Base-by-base conservation (phyloP, 495 filamentous ascomycete genomes). In the Annulohypoxylon bovei region DNA sequence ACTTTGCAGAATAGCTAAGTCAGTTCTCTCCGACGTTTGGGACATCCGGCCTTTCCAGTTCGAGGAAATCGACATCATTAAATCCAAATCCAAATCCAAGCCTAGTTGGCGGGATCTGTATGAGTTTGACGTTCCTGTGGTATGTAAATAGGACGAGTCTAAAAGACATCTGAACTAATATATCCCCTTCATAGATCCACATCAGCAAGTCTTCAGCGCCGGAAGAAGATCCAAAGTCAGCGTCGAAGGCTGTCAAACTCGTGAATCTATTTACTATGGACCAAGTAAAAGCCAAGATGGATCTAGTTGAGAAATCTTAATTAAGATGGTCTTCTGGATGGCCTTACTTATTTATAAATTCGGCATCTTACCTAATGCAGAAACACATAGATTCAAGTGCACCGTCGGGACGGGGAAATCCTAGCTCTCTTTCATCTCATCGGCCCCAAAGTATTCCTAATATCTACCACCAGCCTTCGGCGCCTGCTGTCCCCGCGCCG, bases 41-140 rank as follows among this genome's bases (percentile, higher is more conserved):
- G 88, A 91, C 61, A 82, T 82, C 12, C 82, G 87, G 37, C 88
- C 87, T 0, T 95, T 97, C 77, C 87, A 85, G 39, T 97, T 92
- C 77, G 78, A 84, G n/a, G 92, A 97, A 76, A 82, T 92, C 46
- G 88, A 97, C 76, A 91, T 97, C 18, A 89, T 93, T 86, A 82
- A 83, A 30, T 82, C 86, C 0, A 87, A 82, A 30, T 82, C 86
- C 0, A 87, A 82, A 39, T 84, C 87, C 37, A 86, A 89, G 68
- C 65, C 78, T 27, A 50, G 27, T 3, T 97, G 93, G 94, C 91
- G 88, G 73, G 85, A 90, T 75, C 77, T 92, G 12, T 97, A 97
- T 75, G 94, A 96, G 23, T 95, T 96, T 75, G 94, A 97, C 75
- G 91, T 93, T 0, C 94, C 94, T 2, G 94, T 97, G 53, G 90